A percentile compares a stretch with the other conserved stretches of the same genome.
These are phyloP conservation scores for Glaciozyma martinii DNA, from an alignment of 768 basidiomycete species.

Conservation along the genomic window DNA sequence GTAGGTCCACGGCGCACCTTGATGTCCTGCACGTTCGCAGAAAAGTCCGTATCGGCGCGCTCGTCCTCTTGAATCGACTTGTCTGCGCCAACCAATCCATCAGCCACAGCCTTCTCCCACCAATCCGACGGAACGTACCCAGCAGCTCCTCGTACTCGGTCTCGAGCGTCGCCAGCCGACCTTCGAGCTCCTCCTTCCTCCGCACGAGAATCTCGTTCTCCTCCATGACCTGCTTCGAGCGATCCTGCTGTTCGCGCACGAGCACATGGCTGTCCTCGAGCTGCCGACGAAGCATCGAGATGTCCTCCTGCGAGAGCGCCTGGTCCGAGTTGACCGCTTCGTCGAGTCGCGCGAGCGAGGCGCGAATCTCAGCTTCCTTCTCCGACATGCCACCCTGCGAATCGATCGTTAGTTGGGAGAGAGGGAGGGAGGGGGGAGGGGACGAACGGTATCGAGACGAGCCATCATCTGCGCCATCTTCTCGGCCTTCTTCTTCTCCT, in stretches of 20 bases:
- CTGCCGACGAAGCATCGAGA: slow-evolving; percentile 73
- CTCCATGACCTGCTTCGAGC: slow-evolving; percentile 79
- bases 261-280: slow-evolving; percentile 78
- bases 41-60: slow-evolving; percentile 68
- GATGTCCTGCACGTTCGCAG: slow-evolving; percentile 77
- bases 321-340: slow-evolving; percentile 50
- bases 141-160: slow-evolving; percentile 94
- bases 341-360: slow-evolving; percentile 74
- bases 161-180: slow-evolving; percentile 67
- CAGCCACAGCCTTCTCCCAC: not conserved
- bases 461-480: slow-evolving; percentile 99
- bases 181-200: slow-evolving; percentile 78
- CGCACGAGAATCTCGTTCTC: slow-evolving; percentile 78
- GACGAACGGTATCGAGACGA: slow-evolving; percentile 86
- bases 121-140: slow-evolving; percentile 48
- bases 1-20: slow-evolving; percentile 54
- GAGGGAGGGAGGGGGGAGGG: slow-evolving; percentile 34
- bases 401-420: not conserved
- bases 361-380: slow-evolving; percentile 86
- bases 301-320: slow-evolving; percentile 61
- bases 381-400: slow-evolving; percentile 81
- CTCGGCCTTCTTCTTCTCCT: slow-evolving; percentile 97
- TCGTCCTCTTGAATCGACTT: slow-evolving; percentile 87
- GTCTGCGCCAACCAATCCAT: slow-evolving; percentile 47
- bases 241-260: slow-evolving; percentile 79